Base-by-base conservation (phyloP, 352 stramenopile species). In the Phytophthora syringae region DNA sequence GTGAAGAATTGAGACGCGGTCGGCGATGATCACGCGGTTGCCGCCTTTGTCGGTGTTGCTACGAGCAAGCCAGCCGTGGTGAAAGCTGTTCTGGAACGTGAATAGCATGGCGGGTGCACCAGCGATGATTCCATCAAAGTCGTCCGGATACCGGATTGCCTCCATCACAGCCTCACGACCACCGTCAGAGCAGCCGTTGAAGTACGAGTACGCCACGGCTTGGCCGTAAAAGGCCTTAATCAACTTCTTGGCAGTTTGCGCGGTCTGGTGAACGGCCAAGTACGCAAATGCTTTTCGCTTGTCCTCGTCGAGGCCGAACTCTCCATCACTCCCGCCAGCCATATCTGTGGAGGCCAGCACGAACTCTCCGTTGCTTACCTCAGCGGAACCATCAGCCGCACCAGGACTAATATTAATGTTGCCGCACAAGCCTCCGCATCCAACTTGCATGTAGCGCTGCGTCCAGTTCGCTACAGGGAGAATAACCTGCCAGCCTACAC, bases 81-180 rank as follows among this genome's bases (percentile, higher is more conserved):
- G 73, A 39, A 81, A 65, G 25, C 59, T 72, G 59, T 81, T 81
- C 62, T 79, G 73, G 42, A 81, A 76, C 24, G 60, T 61, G 66
- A 81, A 81, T 18, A 78, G 25, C 65, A 81, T 77, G 7, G 73
- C 73, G 4, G 73, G 70, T 5, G 73, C 73, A 1, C 69, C 73
- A 21, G 73, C 73, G 32, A 81, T 64, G 45, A 81, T 81, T 16
- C 73, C 73, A 45, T 81, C 49, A 32, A 79, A 81, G 52, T 81
- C 73, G 24, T 76, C 64, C 20, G 73, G 73, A 51, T 76, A 81
- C 5, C 73, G 73, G 22, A 81, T 59, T 6, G 70, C 70, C 43
- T 75, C 63, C 73, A 81, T 81, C 12, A 79, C 63, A 16, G 70
- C 73, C 55, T 81, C 73, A 2, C 73, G 73, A 32, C 73, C 73